phyloP scores from a whole-genome alignment of 2,329 filamentous ascomycete species.

The Colletotrichum lupini region DNA sequence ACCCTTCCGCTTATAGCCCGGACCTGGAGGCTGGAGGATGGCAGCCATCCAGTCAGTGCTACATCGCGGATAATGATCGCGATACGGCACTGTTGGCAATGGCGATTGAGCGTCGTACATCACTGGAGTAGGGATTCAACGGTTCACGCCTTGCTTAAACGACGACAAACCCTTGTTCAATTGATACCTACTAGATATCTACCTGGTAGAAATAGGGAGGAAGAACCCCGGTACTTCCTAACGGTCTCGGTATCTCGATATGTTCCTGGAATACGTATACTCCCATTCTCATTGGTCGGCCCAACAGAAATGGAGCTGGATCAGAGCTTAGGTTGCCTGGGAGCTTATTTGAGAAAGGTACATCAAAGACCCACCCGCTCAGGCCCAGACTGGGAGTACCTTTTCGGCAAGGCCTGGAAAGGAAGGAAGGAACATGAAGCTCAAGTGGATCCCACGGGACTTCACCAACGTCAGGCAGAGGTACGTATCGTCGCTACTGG shows the following conservation, averaged over 20 bases:
- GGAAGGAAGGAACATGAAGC: constrained; percentile 1
- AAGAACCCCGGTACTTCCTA: background rate
- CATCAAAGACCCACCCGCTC: background rate
- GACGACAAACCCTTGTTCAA: background rate
- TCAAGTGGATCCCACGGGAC: background rate
- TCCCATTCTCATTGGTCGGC: background rate
- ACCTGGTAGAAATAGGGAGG: too few species aligned
- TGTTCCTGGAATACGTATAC: background rate
- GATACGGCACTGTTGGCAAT: background rate
- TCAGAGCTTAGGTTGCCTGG: background rate
- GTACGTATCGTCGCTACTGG: background rate
- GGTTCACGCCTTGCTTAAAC: background rate
- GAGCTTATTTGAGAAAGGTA: background rate
- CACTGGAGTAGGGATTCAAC: background rate
- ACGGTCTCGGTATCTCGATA: background rate
- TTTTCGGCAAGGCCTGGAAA: background rate
- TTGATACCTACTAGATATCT: too few species aligned
- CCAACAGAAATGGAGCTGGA: background rate
- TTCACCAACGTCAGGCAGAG: background rate
- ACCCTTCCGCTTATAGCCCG: background rate
- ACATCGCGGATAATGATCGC: background rate
- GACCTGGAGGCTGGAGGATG: too few species aligned
- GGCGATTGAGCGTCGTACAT: background rate
- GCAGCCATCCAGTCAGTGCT: background rate
- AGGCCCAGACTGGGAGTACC: background rate